phyloP scores from a whole-genome alignment of 495 filamentous ascomycete genomes.

The Aspergillus conjunctus region DNA sequence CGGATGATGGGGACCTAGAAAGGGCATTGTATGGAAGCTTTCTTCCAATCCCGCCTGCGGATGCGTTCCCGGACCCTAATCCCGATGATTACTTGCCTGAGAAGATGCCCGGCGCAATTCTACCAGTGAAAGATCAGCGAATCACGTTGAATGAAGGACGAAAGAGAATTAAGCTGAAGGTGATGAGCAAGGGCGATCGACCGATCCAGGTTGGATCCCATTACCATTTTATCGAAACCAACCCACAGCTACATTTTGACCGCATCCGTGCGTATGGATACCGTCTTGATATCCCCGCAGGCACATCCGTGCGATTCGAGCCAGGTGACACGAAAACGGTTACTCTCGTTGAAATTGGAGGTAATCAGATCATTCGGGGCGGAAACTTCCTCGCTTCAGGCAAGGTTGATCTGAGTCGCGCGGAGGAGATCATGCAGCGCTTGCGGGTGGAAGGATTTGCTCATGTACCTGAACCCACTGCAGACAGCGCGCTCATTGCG shows the following conservation, averaged over 20 bases:
- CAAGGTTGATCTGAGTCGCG: conserved; percentile 60
- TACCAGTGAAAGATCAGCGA: conserved; percentile 64
- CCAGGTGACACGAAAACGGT: conserved; percentile 93
- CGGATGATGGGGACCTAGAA: conserved; percentile 83
- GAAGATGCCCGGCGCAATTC: conserved; percentile 77
- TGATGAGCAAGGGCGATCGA: conserved; percentile 86
- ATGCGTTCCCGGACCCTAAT: conserved; percentile 65
- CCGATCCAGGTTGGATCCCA: conserved; percentile 94
- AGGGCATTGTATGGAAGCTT: conserved; percentile 91
- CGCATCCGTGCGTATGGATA: conserved; percentile 82
- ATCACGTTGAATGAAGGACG: conserved; percentile 75
- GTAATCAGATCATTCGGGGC: conserved; percentile 77
- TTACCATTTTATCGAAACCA: conserved; percentile 95
- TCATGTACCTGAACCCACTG: conserved; percentile 66
- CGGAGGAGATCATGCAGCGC: conserved; percentile 65
- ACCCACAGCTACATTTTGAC: conserved; percentile 89
- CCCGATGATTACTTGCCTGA: conserved; percentile 62
- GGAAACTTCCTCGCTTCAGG: conserved; percentile 82
- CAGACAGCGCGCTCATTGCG: conserved; percentile 56
- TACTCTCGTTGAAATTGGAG: conserved; percentile 88
- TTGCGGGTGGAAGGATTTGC: conserved; percentile 74
- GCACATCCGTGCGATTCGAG: conserved; percentile 93
- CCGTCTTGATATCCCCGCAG: conserved; percentile 86
- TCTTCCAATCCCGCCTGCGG: conserved; percentile 72
- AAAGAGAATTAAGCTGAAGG: conserved; percentile 69